Evolutionary conservation across 371 early-diverging fungal genomes (phyloP).

Genomic region (Nematocida ausubeli): DNA sequence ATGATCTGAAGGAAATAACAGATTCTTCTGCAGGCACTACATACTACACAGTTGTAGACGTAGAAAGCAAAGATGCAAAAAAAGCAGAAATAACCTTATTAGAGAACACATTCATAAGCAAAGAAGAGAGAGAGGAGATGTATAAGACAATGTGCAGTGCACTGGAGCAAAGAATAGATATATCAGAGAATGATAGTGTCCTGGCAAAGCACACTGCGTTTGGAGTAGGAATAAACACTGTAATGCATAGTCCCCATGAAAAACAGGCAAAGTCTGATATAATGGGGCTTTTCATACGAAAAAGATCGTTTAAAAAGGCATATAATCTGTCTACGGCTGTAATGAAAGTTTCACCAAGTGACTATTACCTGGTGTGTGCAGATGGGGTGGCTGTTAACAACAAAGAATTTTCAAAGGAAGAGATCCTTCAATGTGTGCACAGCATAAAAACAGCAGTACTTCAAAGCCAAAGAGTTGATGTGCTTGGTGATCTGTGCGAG

Average conservation of each 20-base stretch:
- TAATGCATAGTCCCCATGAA: not conserved
- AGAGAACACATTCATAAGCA: not conserved
- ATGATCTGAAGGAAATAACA: not conserved
- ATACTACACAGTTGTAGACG: not conserved
- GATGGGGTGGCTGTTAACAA: not conserved
- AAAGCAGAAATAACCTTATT: not conserved
- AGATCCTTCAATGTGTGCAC: not conserved
- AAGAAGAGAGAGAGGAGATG: slow-evolving; percentile 7
- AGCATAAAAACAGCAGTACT: slow-evolving; percentile 2
- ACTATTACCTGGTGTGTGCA: not conserved
- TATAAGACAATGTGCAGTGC: not conserved
- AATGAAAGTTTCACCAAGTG: not conserved
- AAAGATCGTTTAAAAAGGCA: not conserved
- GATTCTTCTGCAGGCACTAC: not conserved
- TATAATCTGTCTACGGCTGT: not conserved
- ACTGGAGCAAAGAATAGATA: not conserved
- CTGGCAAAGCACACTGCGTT: not conserved
- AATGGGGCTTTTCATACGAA: slow-evolving; percentile 21
- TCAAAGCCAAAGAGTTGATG: not conserved
- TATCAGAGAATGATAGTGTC: not conserved
- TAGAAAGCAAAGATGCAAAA: not conserved
- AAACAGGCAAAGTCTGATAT: slow-evolving; percentile 2
- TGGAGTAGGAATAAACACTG: not conserved
- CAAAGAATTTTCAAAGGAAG: not conserved
- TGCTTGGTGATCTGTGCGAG: not conserved